phyloP scores from a whole-genome alignment of 1,284 basidiomycete species.

The Sphagnurus paluster region DNA sequence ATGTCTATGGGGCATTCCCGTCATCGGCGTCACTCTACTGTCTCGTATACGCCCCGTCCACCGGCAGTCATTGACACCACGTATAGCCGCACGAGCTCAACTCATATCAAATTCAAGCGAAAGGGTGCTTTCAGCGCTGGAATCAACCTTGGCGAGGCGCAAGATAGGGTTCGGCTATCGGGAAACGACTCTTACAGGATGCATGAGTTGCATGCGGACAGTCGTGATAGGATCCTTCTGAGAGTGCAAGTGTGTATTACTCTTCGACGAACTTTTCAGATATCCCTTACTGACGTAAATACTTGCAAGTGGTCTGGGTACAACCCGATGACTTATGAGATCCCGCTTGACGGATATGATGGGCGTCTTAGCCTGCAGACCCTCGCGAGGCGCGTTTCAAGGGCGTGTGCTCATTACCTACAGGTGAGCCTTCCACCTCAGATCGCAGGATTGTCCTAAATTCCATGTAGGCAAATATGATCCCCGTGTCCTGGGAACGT shows the following conservation, averaged over 20 bases:
- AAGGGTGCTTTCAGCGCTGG: constrained; percentile 67
- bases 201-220: constrained; percentile 64
- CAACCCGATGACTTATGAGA: constrained; percentile 69
- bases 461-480: constrained; percentile 55
- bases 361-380: constrained; percentile 66
- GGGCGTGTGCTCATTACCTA: constrained; percentile 74
- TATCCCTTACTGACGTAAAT: not conserved
- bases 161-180: constrained; percentile 59
- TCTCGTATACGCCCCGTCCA: constrained; percentile 48
- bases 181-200: constrained; percentile 58
- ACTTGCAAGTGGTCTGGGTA: constrained; percentile 67
- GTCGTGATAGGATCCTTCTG: constrained; percentile 57
- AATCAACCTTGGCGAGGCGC: constrained; percentile 69
- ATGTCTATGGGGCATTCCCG: constrained; percentile 33
- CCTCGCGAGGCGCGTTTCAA: constrained; percentile 64
- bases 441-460: constrained; percentile 13
- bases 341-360: constrained; percentile 68
- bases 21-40: constrained; percentile 55
- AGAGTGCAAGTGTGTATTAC: constrained; percentile 54
- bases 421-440: constrained; percentile 43
- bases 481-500: constrained; percentile 66
- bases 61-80: constrained; percentile 35
- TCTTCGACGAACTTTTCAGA: not conserved
- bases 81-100: constrained; percentile 45
- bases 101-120: constrained; percentile 69